Evolutionary conservation across 2,329 filamentous ascomycete genomes (phyloP).

Genomic region (Aureobasidium namibiae): DNA sequence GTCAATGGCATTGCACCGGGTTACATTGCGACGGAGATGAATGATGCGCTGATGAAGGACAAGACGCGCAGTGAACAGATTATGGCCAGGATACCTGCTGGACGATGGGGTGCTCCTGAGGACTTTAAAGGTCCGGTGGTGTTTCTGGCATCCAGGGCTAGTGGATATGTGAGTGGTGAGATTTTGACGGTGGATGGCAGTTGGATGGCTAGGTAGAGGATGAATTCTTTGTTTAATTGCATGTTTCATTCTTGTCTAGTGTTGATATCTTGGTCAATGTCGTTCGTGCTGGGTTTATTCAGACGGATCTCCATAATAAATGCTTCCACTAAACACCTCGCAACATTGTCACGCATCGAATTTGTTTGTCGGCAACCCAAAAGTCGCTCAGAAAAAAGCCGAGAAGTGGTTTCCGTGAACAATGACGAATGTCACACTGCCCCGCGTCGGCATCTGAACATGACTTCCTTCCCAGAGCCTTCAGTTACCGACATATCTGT

Average conservation of each 20-base stretch:
- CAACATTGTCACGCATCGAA: no score
- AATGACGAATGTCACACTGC: not conserved
- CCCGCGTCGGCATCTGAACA: not conserved
- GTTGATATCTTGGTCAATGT: no score
- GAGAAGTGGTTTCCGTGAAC: not conserved
- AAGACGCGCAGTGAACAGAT: constrained; percentile 63
- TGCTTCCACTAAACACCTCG: not conserved
- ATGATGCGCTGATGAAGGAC: constrained; percentile 69
- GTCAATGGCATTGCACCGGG: constrained; percentile 87
- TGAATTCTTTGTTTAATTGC: not conserved
- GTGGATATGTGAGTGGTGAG: constrained; percentile 74
- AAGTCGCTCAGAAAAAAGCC: not conserved
- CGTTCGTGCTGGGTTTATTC: no score
- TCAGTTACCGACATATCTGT: no score
- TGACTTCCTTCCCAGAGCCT: no score
- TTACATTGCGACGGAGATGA: constrained; percentile 94
- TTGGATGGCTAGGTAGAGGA: constrained; percentile 37
- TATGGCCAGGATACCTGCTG: constrained; percentile 71
- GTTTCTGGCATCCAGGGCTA: constrained; percentile 68
- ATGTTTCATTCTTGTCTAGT: not conserved
- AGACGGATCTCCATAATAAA: no score
- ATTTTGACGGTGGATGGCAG: constrained; percentile 79
- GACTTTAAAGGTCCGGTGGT: constrained; percentile 82
- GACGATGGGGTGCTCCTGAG: constrained; percentile 72
- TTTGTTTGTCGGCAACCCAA: not conserved